Percentiles rank a stretch among this genome's conserved stretches.
phyloP scores from a whole-genome alignment of 306 rosid genomes.

The Pterocarpus santalinus region DNA sequence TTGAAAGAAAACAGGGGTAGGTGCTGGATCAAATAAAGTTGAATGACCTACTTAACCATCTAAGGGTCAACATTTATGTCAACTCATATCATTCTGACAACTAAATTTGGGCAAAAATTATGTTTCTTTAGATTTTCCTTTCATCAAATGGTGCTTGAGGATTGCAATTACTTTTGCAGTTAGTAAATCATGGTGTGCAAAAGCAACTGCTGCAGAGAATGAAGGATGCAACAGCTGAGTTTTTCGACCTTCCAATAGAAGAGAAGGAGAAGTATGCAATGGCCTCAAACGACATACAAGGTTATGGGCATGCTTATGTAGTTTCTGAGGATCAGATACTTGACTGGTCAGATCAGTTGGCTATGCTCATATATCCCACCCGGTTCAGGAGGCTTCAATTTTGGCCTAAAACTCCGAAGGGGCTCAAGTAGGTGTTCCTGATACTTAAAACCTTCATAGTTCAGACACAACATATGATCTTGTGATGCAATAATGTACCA shows the following conservation, averaged over 20 bases:
- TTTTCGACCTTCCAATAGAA: conserved; percentile 60
- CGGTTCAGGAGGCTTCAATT: conserved; percentile 32
- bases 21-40: too few relatives aligned
- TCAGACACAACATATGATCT: neutral
- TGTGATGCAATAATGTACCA: neutral
- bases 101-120: too few relatives aligned
- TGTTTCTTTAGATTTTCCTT: too few relatives aligned
- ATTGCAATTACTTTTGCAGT: conserved; percentile 34
- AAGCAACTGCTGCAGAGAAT: conserved; percentile 43
- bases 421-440: conserved; percentile 41
- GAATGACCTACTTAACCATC: too few relatives aligned
- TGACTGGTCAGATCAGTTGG: conserved; percentile 51
- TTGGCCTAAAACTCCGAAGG: conserved; percentile 55
- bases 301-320: conserved; percentile 53
- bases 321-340: conserved; percentile 55
- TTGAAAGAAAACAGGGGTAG: too few relatives aligned
- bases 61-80: too few relatives aligned
- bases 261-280: conserved; percentile 56
- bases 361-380: conserved; percentile 39
- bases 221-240: conserved; percentile 47
- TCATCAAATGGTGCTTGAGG: neutral
- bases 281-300: conserved; percentile 42
- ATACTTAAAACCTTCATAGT: neutral
- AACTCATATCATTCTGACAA: too few relatives aligned
- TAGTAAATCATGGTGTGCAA: conserved; percentile 56